Evolutionary conservation across 106 monocot genomes (phyloP).

Genomic region (Platanthera guangdongensis): DNA sequence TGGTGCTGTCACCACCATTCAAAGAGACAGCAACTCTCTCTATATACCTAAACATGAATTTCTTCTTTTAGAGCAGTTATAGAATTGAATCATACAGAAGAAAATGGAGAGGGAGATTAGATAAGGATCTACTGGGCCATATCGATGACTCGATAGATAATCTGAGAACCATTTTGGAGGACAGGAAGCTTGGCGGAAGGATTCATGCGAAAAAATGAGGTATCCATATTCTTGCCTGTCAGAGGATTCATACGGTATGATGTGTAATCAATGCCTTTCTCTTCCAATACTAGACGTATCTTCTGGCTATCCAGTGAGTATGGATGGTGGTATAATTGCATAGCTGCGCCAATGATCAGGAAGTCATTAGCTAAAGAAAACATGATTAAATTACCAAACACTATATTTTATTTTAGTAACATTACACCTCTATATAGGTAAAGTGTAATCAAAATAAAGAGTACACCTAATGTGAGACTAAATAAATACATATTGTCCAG

Average conservation of each 20-base stretch:
- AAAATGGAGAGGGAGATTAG: not conserved
- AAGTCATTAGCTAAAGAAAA: constrained; percentile 3
- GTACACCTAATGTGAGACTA: too few relatives aligned
- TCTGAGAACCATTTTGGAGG: constrained; percentile 92
- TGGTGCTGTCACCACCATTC: constrained; percentile 31
- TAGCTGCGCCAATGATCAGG: constrained; percentile 24
- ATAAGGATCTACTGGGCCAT: constrained; percentile 54
- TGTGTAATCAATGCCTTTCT: constrained; percentile 90
- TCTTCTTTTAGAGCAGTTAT: not conserved
- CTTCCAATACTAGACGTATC: constrained; percentile 87
- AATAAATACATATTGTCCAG: too few relatives aligned
- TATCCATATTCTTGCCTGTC: constrained; percentile 90
- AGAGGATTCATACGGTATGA: constrained; percentile 90
- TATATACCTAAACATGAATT: constrained; percentile 58
- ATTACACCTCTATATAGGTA: too few relatives aligned
- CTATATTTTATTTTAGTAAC: too few relatives aligned
- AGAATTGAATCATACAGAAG: not conserved
- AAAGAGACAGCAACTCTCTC: constrained; percentile 63
- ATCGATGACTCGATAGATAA: constrained; percentile 53
- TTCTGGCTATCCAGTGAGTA: constrained; percentile 95
- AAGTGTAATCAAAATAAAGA: too few relatives aligned
- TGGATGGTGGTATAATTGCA: constrained; percentile 98
- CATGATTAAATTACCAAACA: not conserved
- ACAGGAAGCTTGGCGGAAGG: constrained; percentile 89
- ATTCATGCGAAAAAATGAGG: constrained; percentile 79